Evolutionary conservation across 2,329 filamentous ascomycete species (phyloP), one percentile per base, ranked within the genome.

Genomic region (Kalaharituber pfeilii): DNA sequence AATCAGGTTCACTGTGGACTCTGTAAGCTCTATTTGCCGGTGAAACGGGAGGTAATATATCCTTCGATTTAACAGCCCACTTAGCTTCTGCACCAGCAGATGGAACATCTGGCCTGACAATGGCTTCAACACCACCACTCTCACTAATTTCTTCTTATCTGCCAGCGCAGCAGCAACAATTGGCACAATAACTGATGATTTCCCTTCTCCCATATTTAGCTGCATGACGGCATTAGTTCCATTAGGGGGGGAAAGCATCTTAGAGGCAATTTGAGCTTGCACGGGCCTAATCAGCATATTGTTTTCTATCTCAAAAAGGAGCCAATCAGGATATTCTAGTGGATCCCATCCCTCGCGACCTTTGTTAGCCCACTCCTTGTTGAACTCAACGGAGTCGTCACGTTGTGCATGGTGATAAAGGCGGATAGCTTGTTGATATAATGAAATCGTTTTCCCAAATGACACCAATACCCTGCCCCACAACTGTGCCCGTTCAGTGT

Each of bases 191-290:
- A 84, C 76, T 0, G 80, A 81, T 0, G 78, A 79, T 58, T 84
- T 84, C 0, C 81, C 81, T 62, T 82, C 75, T 0, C 81, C 81
- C 80, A 85, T 85, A 58, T 82, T 83, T 1, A 85, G 65, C 60
- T 83, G 79, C 69, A 83, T 73, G 0, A 80, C 73, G 0, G 71
- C 65, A 58, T 80, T 82, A 0, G 63, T 25, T 0, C 61, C 64
- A 0, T 62, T 62, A 0, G 63, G 60, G 0, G 73, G 71, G 0
- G 61, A 50, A 2, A 71, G 73, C 75, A 86, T 84, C 20, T 73
- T 63, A 0, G 54, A 45, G 0, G 80, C 76, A 50, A 86, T 78
- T 1, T 73, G 63, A 2, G 73, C 69, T 62, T 86, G 81, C 0
- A 77, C 72, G 0, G 70, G 62, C 0, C 83, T 73, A 7, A 86